Evolutionary conservation across 169 alveolate genomes (phyloP), one percentile per base, ranked within the genome.

Genomic region (Besnoitia besnoiti): DNA sequence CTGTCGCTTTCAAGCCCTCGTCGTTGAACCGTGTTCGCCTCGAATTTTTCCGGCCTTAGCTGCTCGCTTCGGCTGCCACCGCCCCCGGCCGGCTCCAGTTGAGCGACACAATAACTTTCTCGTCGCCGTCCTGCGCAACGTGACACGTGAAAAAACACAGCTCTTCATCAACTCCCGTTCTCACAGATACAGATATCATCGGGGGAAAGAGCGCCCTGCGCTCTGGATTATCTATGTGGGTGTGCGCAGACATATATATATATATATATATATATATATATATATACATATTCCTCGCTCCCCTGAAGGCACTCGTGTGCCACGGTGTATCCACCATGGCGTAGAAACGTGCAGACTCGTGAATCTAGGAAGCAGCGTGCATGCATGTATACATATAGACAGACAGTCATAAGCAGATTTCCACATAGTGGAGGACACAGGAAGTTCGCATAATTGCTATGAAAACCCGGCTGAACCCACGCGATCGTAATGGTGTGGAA

Each of bases 1-100:
- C n/a, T n/a, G n/a, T n/a, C n/a, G n/a, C n/a, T n/a, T n/a, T n/a
- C n/a, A n/a, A n/a, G n/a, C n/a, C n/a, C n/a, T n/a, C n/a, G n/a
- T n/a, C n/a, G n/a, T n/a, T n/a, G n/a, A n/a, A n/a, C n/a, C n/a
- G n/a, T n/a, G n/a, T n/a, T 4, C 46, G 5, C 46, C 21, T 73
- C 46, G 19, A 2, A 1, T n/a, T 16, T n/a, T 73, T 73, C 2
- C 24, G 16, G 3, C n/a, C 1, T 19, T 73, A 5, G 39, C 82
- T n/a, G 39, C 82, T 8, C 24, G 14, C 67, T 24, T n/a, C 82
- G 0, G 5, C 46, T 1, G 82, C 82, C 33, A 55, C 55, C 8
- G 87, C 61, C 33, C 33, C 19, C 40, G 37, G 44, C 40, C 87
- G n/a, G 87, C 40, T 37, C 87, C 87, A 77, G 59, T 77, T 77